Conservation (phyloP, 768 basidiomycete genomes). For the Boletus tomentosulus region DNA sequence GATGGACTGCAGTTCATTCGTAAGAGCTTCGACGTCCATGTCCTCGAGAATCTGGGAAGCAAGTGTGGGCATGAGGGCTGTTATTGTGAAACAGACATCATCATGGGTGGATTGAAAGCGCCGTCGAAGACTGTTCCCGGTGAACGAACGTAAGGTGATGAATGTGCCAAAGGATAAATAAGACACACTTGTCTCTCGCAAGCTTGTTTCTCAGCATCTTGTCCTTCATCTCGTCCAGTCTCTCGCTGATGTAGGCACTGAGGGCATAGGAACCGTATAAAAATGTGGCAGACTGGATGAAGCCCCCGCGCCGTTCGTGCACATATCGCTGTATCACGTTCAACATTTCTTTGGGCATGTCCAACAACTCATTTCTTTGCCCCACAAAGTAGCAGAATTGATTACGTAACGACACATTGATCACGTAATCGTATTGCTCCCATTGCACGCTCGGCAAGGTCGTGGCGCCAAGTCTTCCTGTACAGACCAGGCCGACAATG, state of each 20-base stretch:
- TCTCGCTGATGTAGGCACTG: conserved; percentile 53
- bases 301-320: conserved; percentile 41
- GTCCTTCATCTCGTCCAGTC: conserved; percentile 64
- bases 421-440: neutral
- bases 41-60: conserved; percentile 59
- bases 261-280: conserved; percentile 61
- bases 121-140: conserved; percentile 50
- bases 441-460: too few species aligned
- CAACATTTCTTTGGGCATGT: conserved; percentile 38
- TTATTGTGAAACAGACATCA: conserved; percentile 70
- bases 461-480: too few species aligned
- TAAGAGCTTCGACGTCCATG: conserved; percentile 75
- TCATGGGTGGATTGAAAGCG: conserved; percentile 76
- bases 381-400: neutral
- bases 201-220: conserved; percentile 53
- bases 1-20: conserved; percentile 47
- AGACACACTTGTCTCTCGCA: conserved; percentile 55
- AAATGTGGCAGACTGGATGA: conserved; percentile 49
- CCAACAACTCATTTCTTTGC: neutral
- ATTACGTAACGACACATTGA: conserved; percentile 11
- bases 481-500: too few species aligned
- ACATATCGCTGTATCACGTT: conserved; percentile 43
- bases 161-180: neutral
- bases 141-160: conserved; percentile 2
- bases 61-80: conserved; percentile 66